Base-by-base conservation (phyloP, 75 land plant species). In the Cryptomeria japonica region DNA sequence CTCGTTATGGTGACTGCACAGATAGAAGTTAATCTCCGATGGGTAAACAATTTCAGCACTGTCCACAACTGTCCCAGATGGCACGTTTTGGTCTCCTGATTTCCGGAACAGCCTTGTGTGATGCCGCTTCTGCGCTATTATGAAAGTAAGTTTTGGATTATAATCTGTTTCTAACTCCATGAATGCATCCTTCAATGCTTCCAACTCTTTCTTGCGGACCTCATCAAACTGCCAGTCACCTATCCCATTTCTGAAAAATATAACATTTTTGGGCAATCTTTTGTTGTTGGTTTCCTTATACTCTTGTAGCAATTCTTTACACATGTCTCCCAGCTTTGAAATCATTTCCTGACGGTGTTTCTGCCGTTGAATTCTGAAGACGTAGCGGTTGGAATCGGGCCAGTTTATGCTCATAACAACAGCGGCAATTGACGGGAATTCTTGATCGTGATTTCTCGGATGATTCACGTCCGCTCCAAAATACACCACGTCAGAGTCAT, bases 401-500 rank as follows among this genome's bases (percentile, higher is more conserved):
- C n/a, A 92, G 73, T 93, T 92, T 10, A 92, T 84, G 75, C 91
- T 90, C 7, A 86, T 93, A 1, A 92, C 93, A n/a, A 95, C 91
- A 31, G 93, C 92, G 18, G 93, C 93, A 80, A 93, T 91, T 0
- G 96, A 95, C 2, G 90, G 94, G 39, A 87, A 84, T 9, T 85
- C 31, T 18, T 70, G 13, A 42, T 91, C 90, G 3, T 78, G 31
- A 8, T 86, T 13, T 19, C 13, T 70, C 4, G 94, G 94, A 87
- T 95, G 96, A 83, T 93, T 93, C 10, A 95, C 96, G 86, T 95
- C 96, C 2, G 94, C 94, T 0, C 95, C 94, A 55, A 95, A 88
- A 46, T 90, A 91, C 88, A 95, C 77, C 10, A 10, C 46, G 46
- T 44, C 5, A 44, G 46, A 5, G 46, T 44, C 6, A 4, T 2